A percentile compares a stretch with the other conserved stretches of the same genome.
Evolutionary conservation across 2,329 filamentous ascomycete species (phyloP).

Genomic region (Pleochaeta shiraiana): DNA sequence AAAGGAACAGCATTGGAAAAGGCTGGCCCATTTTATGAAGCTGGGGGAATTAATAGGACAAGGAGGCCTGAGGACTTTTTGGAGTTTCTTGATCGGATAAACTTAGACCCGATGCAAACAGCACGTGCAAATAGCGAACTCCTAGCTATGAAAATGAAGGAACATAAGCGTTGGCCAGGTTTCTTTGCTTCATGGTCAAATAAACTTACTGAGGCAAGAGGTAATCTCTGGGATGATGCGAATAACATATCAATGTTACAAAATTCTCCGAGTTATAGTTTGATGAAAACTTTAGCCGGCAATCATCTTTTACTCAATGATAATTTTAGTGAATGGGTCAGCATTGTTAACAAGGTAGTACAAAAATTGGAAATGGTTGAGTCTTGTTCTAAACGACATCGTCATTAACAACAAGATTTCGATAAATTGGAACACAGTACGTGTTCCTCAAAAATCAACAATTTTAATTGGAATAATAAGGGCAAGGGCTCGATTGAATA

Average conservation of each 20-base stretch:
- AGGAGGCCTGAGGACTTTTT: not conserved
- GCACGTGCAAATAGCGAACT: not conserved
- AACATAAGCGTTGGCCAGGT: not conserved
- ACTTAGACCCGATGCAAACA: not conserved
- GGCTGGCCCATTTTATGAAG: not conserved
- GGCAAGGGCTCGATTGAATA: not conserved
- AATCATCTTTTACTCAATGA: not conserved
- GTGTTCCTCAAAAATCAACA: not conserved
- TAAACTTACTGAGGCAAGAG: not conserved
- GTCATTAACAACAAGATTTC: not conserved
- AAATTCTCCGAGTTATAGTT: not conserved
- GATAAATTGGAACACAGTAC: not conserved
- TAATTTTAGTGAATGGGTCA: not conserved
- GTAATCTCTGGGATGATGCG: not conserved
- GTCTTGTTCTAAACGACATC: not conserved
- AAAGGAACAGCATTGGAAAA: not conserved
- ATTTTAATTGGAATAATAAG: not conserved
- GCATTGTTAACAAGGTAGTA: not conserved
- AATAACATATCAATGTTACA: not conserved
- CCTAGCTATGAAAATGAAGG: not conserved
- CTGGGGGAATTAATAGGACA: not conserved
- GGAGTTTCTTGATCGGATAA: not conserved
- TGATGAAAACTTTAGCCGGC: not conserved
- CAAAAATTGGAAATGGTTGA: not conserved
- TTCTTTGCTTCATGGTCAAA: not conserved